Evolutionary conservation across 176 grass and related monocot species (phyloP).

Genomic region (Aegilops longissima): DNA sequence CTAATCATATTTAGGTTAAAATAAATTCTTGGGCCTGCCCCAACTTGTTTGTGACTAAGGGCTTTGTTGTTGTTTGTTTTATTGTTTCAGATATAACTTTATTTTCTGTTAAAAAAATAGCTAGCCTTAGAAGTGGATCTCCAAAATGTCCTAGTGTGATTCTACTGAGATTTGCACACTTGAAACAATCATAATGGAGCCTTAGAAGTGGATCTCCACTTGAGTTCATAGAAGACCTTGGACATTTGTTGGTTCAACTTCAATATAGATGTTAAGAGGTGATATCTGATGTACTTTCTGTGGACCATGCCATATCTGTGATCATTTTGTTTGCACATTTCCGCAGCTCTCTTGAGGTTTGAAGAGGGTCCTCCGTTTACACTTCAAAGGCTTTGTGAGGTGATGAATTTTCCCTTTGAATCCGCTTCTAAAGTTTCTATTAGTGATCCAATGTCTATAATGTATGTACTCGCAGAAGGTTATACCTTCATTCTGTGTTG

Average conservation of each 20-base stretch:
- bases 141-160: background rate
- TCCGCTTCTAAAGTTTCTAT: conserved; percentile 15
- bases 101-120: background rate
- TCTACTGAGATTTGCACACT: background rate
- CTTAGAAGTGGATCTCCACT: background rate
- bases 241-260: background rate
- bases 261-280: background rate
- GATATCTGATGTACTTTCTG: conserved; percentile 4
- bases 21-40: background rate
- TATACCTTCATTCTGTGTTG: conserved; percentile 1
- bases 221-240: background rate
- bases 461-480: background rate
- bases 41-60: no score
- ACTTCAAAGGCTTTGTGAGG: conserved; percentile 96
- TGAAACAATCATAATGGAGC: background rate
- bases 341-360: conserved; percentile 77
- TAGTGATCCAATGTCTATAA: background rate
- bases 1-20: background rate
- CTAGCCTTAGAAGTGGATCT: background rate
- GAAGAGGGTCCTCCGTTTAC: conserved; percentile 96
- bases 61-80: background rate
- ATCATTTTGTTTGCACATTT: conserved; percentile 26
- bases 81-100: background rate
- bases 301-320: conserved; percentile 6
- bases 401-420: conserved; percentile 30